Percentiles rank a stretch among this genome's conserved stretches.
phyloP scores from a whole-genome alignment of 2,329 filamentous ascomycete genomes.

The Periconia digitata region DNA sequence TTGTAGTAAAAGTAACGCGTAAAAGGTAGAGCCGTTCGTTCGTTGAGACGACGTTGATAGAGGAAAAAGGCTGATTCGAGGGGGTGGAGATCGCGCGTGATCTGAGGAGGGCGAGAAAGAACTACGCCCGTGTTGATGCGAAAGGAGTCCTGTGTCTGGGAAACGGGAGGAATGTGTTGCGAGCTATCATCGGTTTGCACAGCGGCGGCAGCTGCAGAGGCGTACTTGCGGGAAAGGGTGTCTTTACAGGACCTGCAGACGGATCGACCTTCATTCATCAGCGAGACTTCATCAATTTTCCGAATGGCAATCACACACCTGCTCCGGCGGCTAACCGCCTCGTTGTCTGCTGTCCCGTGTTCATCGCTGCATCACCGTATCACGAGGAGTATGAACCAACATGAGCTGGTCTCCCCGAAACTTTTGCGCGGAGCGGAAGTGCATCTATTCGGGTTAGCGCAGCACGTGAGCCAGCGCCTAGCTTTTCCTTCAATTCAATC shows the following conservation, averaged over 20 bases:
- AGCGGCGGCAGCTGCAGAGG: conserved; percentile 39
- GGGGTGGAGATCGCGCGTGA: conserved; percentile 79
- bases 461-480: conserved; percentile 11
- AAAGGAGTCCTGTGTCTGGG: conserved; percentile 45
- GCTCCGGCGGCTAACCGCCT: conserved; percentile 46
- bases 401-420: conserved; percentile 20
- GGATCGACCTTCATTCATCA: conserved; percentile 42
- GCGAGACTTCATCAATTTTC: conserved; percentile 7
- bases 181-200: conserved; percentile 34
- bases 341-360: conserved; percentile 47
- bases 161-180: conserved; percentile 38
- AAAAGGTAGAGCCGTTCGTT: conserved; percentile 85
- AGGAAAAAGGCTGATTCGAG: conserved; percentile 96
- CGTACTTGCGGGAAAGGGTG: conserved; percentile 41
- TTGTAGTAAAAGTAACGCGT: conserved; percentile 94
- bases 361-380: conserved; percentile 38
- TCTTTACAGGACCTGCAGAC: conserved; percentile 51
- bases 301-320: conserved; percentile 31
- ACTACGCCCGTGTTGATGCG: conserved; percentile 67
- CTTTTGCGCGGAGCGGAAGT: conserved; percentile 35
- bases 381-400: conserved; percentile 10
- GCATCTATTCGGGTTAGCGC: conserved; percentile 26
- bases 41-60: conserved; percentile 95
- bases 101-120: conserved; percentile 81
- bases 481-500: conserved; percentile 5